Evolutionary conservation across 805 yeast species (phyloP).

Genomic region (Metschnikowia koreensis): DNA sequence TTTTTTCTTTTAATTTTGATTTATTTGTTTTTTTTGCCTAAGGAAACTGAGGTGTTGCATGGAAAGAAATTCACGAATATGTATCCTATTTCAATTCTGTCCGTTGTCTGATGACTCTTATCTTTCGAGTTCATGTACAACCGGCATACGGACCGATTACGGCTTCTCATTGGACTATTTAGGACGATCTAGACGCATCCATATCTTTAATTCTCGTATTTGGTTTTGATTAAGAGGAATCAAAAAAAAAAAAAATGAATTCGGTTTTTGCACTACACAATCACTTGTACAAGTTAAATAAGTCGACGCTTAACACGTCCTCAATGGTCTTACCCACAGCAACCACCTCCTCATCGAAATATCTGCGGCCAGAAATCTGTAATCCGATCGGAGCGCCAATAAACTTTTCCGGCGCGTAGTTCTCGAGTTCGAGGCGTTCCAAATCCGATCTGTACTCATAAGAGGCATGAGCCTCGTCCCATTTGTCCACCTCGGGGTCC

Average conservation of each 20-base stretch:
- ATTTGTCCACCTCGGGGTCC: slow-evolving; percentile 52
- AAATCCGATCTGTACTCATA: slow-evolving; percentile 44
- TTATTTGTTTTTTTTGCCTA: too few species aligned
- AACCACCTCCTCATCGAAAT: slow-evolving; percentile 56
- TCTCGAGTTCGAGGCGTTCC: slow-evolving; percentile 48
- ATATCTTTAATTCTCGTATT: not conserved
- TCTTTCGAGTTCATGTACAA: not conserved
- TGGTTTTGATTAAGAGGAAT: too few species aligned
- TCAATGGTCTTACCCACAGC: slow-evolving; percentile 45
- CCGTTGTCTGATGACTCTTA: not conserved
- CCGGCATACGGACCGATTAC: not conserved
- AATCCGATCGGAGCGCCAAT: slow-evolving; percentile 55
- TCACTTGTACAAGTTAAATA: slow-evolving; percentile 23
- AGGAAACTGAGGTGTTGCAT: too few species aligned
- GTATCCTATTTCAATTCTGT: too few species aligned
- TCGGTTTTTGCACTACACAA: too few species aligned
- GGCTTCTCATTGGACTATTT: not conserved
- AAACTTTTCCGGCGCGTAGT: slow-evolving; percentile 47
- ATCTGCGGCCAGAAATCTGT: slow-evolving; percentile 54
- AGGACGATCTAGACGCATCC: too few species aligned
- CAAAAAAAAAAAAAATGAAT: too few species aligned
- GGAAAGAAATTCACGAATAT: too few species aligned
- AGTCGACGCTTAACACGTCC: slow-evolving; percentile 31
- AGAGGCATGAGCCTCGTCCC: slow-evolving; percentile 34
- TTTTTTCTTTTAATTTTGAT: too few species aligned